Base-by-base conservation (phyloP, 2,329 filamentous ascomycete genomes). In the Exophiala bonariae region DNA sequence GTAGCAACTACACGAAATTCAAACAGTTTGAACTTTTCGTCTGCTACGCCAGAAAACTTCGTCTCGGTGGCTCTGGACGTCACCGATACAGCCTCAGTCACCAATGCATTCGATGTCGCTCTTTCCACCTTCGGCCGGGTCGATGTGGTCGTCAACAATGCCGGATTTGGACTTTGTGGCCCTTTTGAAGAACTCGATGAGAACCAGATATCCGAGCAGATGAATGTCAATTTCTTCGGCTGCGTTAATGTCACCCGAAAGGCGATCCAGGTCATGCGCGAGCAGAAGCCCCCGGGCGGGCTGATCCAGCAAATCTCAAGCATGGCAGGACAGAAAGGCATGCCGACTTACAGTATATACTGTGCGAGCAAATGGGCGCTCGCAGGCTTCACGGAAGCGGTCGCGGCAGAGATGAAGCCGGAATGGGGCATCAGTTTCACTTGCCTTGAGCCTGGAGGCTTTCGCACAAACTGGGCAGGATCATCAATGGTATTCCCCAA, bases 141-240 rank as follows among this genome's bases (percentile, higher is more conserved):
- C 26, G 79, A 84, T 58, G 74, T 82, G 1, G 74, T 83, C 4
- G 71, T 80, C 48, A 82, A 82, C 64, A 82, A 82, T 37, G 35
- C 35, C 4, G 59, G 52, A 3, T 58, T 55, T 34, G 38, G 47
- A 3, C 8, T 50, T 18, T 4, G 33, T 4, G 52, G 56, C 9
- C 44, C 52, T 31, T 73, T 81, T 37, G 80, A 83, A 57, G 73
- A 75, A 8, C 38, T 40, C 10, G 44, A 47, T n/a, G 32, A 35
- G n/a, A 54, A 52, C 22, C 56, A 64, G 6, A 53, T 52, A 10
- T 53, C 60, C 61, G 31, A 62, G 61, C n/a, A 72, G 70, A 74
- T 83, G 62, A 76, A 83, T 41, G 71, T 78, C 47, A 83, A 83
- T 57, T 77, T 82, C 57, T 80, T 78, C 44, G 80, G 80, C 3